Conservation (phyloP, 2,329 filamentous ascomycete species). For the Ceratocystiopsis brevicomis region DNA sequence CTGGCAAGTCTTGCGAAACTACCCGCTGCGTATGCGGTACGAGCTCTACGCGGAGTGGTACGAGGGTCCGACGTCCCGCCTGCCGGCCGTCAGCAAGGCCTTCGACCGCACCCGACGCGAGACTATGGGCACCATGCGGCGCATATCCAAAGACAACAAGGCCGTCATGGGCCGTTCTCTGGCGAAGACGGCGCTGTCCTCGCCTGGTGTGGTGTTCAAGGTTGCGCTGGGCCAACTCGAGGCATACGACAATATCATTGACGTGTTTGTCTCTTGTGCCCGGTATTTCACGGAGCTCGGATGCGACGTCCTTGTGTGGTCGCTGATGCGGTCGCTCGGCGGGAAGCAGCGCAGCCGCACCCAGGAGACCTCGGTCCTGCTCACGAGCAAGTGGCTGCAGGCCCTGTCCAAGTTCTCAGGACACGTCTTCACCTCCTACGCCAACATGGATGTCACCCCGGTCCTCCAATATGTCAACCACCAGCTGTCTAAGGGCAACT, state of each 20-base stretch:
- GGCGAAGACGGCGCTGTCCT: slow-evolving; percentile 80
- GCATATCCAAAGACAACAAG: slow-evolving; percentile 74
- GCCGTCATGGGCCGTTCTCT: slow-evolving; percentile 70
- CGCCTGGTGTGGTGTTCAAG: slow-evolving; percentile 78
- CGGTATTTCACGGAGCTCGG: slow-evolving; percentile 85
- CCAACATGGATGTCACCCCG: slow-evolving; percentile 64
- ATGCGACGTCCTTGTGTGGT: slow-evolving; percentile 88
- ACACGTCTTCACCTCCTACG: slow-evolving; percentile 72
- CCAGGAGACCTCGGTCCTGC: slow-evolving; percentile 41
- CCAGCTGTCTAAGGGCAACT: slow-evolving; percentile 64
- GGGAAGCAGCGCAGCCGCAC: slow-evolving; percentile 44
- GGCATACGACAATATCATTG: slow-evolving; percentile 84
- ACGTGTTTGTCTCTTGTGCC: slow-evolving; percentile 84
- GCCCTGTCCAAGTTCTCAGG: slow-evolving; percentile 82
- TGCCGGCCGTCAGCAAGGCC: slow-evolving; percentile 58
- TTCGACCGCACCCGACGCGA: slow-evolving; percentile 62
- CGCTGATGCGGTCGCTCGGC: slow-evolving; percentile 55
- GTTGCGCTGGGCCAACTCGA: slow-evolving; percentile 83
- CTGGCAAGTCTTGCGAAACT: slow-evolving; percentile 64
- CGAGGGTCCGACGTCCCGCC: slow-evolving; percentile 54
- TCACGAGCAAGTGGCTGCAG: slow-evolving; percentile 83
- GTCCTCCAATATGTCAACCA: slow-evolving; percentile 78
- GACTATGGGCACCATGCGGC: slow-evolving; percentile 72
- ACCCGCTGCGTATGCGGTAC: slow-evolving; percentile 59
- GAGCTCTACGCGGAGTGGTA: slow-evolving; percentile 91